Evolutionary conservation across 2,329 filamentous ascomycete species (phyloP), one percentile per base, ranked within the genome.

Genomic region (Cryphonectria nitschkei): DNA sequence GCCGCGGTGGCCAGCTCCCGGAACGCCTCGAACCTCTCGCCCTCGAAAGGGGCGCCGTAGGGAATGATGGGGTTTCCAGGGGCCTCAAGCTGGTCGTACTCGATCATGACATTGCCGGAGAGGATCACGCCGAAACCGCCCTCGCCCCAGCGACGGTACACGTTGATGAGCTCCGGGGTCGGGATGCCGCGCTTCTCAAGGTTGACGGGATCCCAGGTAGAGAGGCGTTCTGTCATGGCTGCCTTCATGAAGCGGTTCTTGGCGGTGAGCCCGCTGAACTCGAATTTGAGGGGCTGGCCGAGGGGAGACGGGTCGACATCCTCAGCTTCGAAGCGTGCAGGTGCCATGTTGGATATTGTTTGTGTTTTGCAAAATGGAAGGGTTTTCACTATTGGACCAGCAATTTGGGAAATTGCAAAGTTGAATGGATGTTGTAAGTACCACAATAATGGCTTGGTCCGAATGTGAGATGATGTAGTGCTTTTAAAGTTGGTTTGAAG

Each of bases 201-300:
- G 65, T 87, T 82, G 32, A 83, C 83, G 2, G 84, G 80, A 72
- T 88, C 83, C 88, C 88, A 92, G 2, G 86, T 88, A 0, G 88
- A 87, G 19, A 92, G 80, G 9, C 85, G 82, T 77, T 93, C 90
- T 1, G 87, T 87, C 90, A 92, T 92, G 58, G 90, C 87, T 7
- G 83, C 88, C 78, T 92, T 92, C 74, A 92, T 78, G 75, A 92
- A 89, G n/a, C 89, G 83, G 77, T 92, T 92, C 58, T 85, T 85
- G 1, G 89, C 89, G 1, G 84, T 86, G 70, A 82, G 84, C 67
- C 85, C 83, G 58, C 85, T 86, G 78, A 87, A 87, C 37, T 80
- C 78, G 73, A 86, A 87, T 26, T 80, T 77, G 63, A 88, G 79
- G 13, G 86, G 84, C 74, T 82, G 74, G 16, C 78, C 84, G 26